Evolutionary conservation across 495 filamentous ascomycete species (phyloP), one percentile per base, ranked within the genome.

Genomic region (Xylaria castorea): DNA sequence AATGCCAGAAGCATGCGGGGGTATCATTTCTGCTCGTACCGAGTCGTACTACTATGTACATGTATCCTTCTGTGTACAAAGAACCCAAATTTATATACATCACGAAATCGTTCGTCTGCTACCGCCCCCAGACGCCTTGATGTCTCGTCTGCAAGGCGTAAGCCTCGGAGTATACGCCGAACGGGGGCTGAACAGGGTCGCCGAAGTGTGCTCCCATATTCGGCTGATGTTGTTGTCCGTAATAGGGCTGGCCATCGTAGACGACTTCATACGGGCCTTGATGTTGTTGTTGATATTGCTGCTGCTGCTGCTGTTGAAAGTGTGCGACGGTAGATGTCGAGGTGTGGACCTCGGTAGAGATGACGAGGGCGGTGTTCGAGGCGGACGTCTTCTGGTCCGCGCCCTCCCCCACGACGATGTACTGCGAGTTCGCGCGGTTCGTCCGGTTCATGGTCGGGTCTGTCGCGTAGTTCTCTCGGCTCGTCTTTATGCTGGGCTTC

Each of bases 121-220:
- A 65, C 25, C 58, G 32, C 0, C 44, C 46, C 69, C 69, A 71
- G 4, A 40, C 36, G 12, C 69, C 60, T 8, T 65, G 46, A 6
- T 42, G 16, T 8, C 36, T 53, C 14, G 69, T 65, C 61, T 65
- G 69, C 7, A 65, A 34, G 5, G 69, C 46, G 36, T 65, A 65
- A 1, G 57, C 57, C 68, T 71, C 58, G n/a, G 57, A 6, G 14
- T 71, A 63, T 44, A 71, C 69, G n/a, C 69, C 69, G 48, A 71
- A 65, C 22, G 60, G 46, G 16, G 46, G 48, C 69, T 50, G 60
- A 0, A 30, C 25, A 0, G 22, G 1, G 25, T 62, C 69, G 60
- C 25, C 57, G 69, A 22, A 25, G 3, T 57, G 30, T 38, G 3
- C 20, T 4, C 58, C 66, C 38, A 27, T 11, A 6, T 57, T 53